Base-by-base conservation (phyloP, 31 red algal species). In the Odonthalia washingtoniensis region DNA sequence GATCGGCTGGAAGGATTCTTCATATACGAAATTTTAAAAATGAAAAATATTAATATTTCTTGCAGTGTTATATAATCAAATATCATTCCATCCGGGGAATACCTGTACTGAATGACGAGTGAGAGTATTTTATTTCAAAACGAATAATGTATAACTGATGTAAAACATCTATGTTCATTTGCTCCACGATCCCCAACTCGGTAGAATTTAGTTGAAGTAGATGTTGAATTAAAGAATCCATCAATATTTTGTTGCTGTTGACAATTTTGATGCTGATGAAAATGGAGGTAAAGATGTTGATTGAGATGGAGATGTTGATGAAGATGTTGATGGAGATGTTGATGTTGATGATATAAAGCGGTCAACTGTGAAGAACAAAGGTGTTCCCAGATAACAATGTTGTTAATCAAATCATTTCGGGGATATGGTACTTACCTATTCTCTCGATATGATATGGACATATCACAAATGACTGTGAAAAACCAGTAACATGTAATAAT, bases 51-150 rank as follows among this genome's bases (percentile, higher is more conserved):
- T 87, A 6, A 87, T 83, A 9, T 57, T 57, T 34, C 86, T 64
- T 21, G 91, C 84, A 39, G 44, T 78, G 40, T 94, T 41, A 44
- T 72, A 94, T 0, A 94, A 79, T n/a, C 41, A 38, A 21, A 84
- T 72, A 61, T 94, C 91, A 34, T 60, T 34, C 91, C 76, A 84
- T 40, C 26, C 18, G n/a, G 18, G 81, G 61, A 82, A 93, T 28
- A 36, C 32, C 24, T 76, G 3, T 36, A 64, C 38, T 38, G 88
- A 61, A 14, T 80, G 65, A 38, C 61, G 70, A 32, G 62, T 57
- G 77, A 85, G 67, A 3, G 42, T 45, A 81, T 91, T 91, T 60
- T 91, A 81, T 75, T 91, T 81, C 17, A 80, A 74, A 21, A 91
- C 2, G 35, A 82, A 91, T 4, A 91, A 5, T 16, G 89, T 84